Evolutionary conservation across 805 yeast genomes (phyloP), one percentile per base, ranked within the genome.

Genomic region (Nakazawaea sp.): DNA sequence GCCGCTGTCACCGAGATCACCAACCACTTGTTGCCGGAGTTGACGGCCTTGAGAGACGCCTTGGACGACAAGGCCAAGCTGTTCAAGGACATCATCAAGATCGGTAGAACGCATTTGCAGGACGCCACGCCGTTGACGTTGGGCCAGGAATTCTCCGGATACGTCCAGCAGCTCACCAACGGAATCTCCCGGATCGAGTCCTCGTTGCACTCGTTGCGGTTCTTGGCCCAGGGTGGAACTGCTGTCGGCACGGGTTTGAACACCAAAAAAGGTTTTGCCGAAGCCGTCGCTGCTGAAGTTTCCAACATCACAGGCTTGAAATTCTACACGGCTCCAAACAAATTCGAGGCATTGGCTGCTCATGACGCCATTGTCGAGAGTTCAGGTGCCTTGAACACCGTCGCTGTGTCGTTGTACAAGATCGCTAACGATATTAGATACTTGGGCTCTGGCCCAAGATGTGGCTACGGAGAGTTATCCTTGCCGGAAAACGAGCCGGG

Each of bases 401-500:
- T 92, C 43, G 97, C 97, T 30, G 85, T 77, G 27, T 88, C 97
- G 17, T 70, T 92, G 52, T 92, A 70, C 81, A 92, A 92, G 75
- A 92, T 92, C 52, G 97, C 97, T 53, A 87, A 92, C 64, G 98
- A 92, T 62, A 92, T 92, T 62, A 78, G 98, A 68, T 92, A 92
- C 75, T 78, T 92, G 52, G 98, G 97, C 47, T 86, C 96, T 32
- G 98, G 98, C 55, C 98, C 98, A 59, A 83, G 98, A 70, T 92
- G 98, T 68, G 98, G 98, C 46, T 92, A 92, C 67, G 97, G 97
- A 40, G 98, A 92, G 68, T 77, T 92, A 50, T 58, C 87, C 19
- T 71, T 92, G 51, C 98, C 98, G 46, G 97, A 90, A 70, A 92
- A 92, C 65, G 98, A 92, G 70, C 98, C 98, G 41, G 98, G 98